A percentile compares a stretch with the other conserved stretches of the same genome.
Evolutionary conservation across 345 rosid species (phyloP).

Genomic region (Lumnitzera littorea): DNA sequence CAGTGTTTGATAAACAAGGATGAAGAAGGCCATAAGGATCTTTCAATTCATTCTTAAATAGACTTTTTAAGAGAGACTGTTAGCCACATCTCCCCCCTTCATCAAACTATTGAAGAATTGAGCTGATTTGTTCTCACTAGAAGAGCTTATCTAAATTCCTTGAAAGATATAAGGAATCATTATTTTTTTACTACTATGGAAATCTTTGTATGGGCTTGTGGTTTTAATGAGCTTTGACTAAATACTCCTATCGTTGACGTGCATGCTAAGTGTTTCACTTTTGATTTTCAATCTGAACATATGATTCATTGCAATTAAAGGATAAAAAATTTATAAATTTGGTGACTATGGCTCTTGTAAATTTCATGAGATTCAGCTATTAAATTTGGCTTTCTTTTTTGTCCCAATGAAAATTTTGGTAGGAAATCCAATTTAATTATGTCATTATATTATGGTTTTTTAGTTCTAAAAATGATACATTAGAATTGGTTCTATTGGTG

Average conservation of each 20-base stretch:
- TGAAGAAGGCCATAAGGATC: slow-evolving; percentile 50
- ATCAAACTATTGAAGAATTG: slow-evolving; percentile 22
- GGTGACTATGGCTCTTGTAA: too few relatives aligned
- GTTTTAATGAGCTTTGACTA: neutral
- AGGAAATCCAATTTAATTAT: too few relatives aligned
- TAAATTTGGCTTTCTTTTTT: too few relatives aligned
- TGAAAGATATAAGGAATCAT: neutral
- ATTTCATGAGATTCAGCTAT: too few relatives aligned
- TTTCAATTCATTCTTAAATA: slow-evolving; percentile 46
- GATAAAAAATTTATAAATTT: too few relatives aligned
- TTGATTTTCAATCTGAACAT: too few relatives aligned
- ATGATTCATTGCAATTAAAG: too few relatives aligned
- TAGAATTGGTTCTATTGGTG: too few relatives aligned
- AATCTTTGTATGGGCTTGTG: slow-evolving; percentile 1
- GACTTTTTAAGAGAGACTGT: slow-evolving; percentile 50
- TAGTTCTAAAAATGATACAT: too few relatives aligned
- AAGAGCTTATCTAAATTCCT: neutral
- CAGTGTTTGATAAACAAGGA: slow-evolving; percentile 82
- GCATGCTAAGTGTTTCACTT: too few relatives aligned
- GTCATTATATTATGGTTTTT: too few relatives aligned
- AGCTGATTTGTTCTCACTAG: neutral
- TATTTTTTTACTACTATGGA: neutral
- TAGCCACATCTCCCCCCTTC: slow-evolving; percentile 74
- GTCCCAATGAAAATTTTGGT: too few relatives aligned
- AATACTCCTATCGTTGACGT: neutral